Percentiles rank a stretch among this genome's conserved stretches.
Evolutionary conservation across 2,329 filamentous ascomycete species (phyloP).

Genomic region (Endocalyx cinctus): DNA sequence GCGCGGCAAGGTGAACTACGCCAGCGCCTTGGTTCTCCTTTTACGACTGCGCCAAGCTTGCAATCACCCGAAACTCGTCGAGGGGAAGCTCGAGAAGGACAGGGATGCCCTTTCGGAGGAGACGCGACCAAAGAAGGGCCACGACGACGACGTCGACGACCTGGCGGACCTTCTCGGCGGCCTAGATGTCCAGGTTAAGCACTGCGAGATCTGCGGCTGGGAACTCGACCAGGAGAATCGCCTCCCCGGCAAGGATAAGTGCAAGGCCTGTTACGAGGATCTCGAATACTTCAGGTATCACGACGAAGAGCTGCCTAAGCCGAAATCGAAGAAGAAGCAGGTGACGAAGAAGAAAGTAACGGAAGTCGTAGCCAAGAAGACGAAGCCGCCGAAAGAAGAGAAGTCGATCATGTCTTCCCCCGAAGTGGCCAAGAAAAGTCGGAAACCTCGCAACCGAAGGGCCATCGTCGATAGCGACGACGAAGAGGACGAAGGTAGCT

Average conservation of each 20-base stretch:
- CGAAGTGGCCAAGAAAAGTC: too few relatives aligned
- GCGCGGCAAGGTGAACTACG: constrained; percentile 78
- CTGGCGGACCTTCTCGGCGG: constrained; percentile 84
- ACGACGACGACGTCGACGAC: constrained; percentile 67
- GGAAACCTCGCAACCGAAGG: constrained; percentile 32
- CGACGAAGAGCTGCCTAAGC: constrained; percentile 37
- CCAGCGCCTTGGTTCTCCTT: constrained; percentile 88
- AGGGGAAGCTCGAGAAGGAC: constrained; percentile 80
- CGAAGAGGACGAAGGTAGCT: constrained; percentile 67
- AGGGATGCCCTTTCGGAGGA: constrained; percentile 75
- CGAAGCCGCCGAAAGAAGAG: constrained; percentile 24
- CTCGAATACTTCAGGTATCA: constrained; percentile 57
- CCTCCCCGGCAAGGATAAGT: constrained; percentile 45
- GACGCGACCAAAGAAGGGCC: constrained; percentile 46
- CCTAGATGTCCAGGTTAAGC: constrained; percentile 71
- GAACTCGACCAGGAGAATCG: constrained; percentile 52
- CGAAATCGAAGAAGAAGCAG: constrained; percentile 30
- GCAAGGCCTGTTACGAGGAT: constrained; percentile 71
- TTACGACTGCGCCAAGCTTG: constrained; percentile 87
- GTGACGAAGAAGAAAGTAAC: constrained; percentile 27
- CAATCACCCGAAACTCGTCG: constrained; percentile 87
- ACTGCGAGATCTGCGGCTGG: constrained; percentile 78
- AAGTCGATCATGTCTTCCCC: too few relatives aligned
- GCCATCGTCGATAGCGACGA: constrained; percentile 49
- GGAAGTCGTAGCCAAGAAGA: constrained; percentile 28